Conservation (phyloP, 2,329 filamentous ascomycete species). For the Zymoseptoria passerinii region DNA sequence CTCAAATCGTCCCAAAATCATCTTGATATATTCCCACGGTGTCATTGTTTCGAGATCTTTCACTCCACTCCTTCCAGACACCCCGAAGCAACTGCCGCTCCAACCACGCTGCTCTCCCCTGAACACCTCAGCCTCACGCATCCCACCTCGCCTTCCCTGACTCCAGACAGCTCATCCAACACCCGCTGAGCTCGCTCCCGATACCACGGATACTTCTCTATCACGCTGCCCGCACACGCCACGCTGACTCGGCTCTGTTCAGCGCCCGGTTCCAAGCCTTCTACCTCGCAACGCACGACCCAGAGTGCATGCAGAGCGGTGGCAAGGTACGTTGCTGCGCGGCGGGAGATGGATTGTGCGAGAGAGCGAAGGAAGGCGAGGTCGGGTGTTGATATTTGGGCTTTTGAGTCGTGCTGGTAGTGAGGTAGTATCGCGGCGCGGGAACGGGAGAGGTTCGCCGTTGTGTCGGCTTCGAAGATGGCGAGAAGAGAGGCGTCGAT, state of each 20-base stretch:
- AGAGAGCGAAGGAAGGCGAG: constrained; percentile 47
- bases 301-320: constrained; percentile 56
- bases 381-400: constrained; percentile 30
- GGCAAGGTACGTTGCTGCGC: constrained; percentile 55
- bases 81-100: constrained; percentile 58
- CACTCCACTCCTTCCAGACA: constrained; percentile 16
- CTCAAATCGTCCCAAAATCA: background rate
- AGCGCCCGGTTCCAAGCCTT: constrained; percentile 31
- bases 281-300: constrained; percentile 42
- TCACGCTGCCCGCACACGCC: constrained; percentile 72
- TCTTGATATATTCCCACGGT: no score
- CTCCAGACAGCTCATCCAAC: constrained; percentile 49
- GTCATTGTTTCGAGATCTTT: background rate
- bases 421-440: constrained; percentile 43
- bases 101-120: constrained; percentile 65
- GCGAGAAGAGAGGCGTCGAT: constrained; percentile 53
- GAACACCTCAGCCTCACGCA: constrained; percentile 58
- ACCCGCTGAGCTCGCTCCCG: constrained; percentile 53
- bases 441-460: constrained; percentile 32
- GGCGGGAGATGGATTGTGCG: constrained; percentile 46
- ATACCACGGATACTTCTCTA: constrained; percentile 70
- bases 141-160: constrained; percentile 32
- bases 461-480: constrained; percentile 45
- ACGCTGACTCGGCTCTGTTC: constrained; percentile 40
- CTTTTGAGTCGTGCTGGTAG: constrained; percentile 38